These are phyloP conservation scores for Tremella fuciformis DNA, from an alignment of 768 basidiomycete species.

Conservation along the genomic window DNA sequence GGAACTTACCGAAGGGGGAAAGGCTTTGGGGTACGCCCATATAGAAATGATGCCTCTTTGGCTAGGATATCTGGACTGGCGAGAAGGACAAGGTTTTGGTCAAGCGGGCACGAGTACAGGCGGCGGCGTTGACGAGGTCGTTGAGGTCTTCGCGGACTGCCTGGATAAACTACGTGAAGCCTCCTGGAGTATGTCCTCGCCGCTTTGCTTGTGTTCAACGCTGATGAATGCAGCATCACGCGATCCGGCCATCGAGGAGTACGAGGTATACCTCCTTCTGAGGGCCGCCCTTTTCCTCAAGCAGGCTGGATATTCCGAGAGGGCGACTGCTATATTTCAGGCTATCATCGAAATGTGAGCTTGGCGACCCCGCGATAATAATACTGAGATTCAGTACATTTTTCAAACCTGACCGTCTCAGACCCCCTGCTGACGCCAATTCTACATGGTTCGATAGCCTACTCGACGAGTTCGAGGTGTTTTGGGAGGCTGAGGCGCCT, in stretches of 20 bases:
- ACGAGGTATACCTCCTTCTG: constrained; percentile 52
- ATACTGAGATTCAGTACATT: constrained; percentile 37
- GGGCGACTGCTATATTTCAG: constrained; percentile 52
- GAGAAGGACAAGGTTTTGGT: constrained; percentile 46
- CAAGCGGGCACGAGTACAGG: constrained; percentile 20
- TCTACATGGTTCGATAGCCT: constrained; percentile 25
- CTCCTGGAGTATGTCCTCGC: constrained; percentile 9
- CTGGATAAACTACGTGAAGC: constrained; percentile 23
- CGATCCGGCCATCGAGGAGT: constrained; percentile 44
- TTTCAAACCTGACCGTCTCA: constrained; percentile 43
- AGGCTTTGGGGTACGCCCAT: not conserved
- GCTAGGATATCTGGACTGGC: constrained; percentile 50
- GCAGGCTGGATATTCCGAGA: constrained; percentile 53
- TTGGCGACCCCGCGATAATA: not conserved
- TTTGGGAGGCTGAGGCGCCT: constrained; percentile 53
- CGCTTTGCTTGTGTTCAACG: not conserved
- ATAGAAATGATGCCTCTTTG: constrained; percentile 45
- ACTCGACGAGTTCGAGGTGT: constrained; percentile 45
- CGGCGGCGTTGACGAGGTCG: constrained; percentile 47
- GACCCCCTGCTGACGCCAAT: not conserved
- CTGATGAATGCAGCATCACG: constrained; percentile 9
- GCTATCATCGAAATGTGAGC: constrained; percentile 53
- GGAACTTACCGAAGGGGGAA: constrained; percentile 15
- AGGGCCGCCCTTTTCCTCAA: constrained; percentile 49
- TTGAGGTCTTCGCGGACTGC: constrained; percentile 48